phyloP scores from a whole-genome alignment of 1,284 basidiomycete genomes.

The Malassezia obtusa region DNA sequence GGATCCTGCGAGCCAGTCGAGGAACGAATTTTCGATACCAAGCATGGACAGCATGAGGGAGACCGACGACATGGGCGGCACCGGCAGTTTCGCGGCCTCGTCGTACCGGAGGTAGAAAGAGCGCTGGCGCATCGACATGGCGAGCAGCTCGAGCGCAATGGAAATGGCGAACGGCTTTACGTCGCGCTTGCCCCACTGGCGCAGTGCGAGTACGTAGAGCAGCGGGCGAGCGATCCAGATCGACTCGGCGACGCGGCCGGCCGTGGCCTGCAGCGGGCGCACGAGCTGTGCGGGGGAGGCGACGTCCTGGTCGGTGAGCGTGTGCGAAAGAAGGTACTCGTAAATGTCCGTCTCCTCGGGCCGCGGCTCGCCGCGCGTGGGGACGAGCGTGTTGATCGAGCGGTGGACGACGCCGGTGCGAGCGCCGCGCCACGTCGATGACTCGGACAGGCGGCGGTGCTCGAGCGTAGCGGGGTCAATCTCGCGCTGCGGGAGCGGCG shows the following conservation, averaged over 20 bases:
- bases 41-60: conserved; percentile 33
- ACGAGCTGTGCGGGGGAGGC: conserved; percentile 36
- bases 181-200: conserved; percentile 29
- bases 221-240: conserved; percentile 38
- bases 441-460: conserved; percentile 3
- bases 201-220: conserved; percentile 36
- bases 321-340: conserved; percentile 39
- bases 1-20: conserved; percentile 27
- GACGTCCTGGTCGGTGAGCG: conserved; percentile 39
- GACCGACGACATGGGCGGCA: conserved; percentile 18
- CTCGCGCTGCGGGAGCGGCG: conserved; percentile 47
- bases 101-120: conserved; percentile 17
- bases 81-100: background rate
- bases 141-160: conserved; percentile 30
- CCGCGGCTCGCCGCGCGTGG: background rate
- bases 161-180: conserved; percentile 30
- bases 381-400: conserved; percentile 32
- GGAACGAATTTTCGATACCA: conserved; percentile 32
- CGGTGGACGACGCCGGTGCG: conserved; percentile 33
- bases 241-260: conserved; percentile 24
- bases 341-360: conserved; percentile 25
- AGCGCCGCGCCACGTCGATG: conserved; percentile 29
- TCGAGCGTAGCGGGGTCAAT: conserved; percentile 43
- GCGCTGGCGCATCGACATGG: conserved; percentile 25
- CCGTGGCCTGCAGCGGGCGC: conserved; percentile 20